Base-by-base conservation (phyloP, 345 rosid genomes). In the Hibiscus trionum region DNA sequence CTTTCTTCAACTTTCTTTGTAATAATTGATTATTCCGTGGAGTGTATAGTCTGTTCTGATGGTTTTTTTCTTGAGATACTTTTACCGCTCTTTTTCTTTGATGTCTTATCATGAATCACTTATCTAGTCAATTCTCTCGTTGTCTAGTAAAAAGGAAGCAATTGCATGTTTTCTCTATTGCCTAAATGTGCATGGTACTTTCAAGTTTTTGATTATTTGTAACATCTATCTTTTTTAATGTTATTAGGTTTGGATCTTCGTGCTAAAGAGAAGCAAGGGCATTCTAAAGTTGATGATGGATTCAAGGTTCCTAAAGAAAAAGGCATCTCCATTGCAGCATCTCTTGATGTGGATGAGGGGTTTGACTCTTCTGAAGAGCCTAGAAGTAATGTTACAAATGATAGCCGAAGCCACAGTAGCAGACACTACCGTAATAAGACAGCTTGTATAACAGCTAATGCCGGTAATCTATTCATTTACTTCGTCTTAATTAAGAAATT, bases 241-340 rank as follows among this genome's bases (percentile, higher is more conserved):
- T 26, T 58, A 58, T 44, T 47, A 71, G 74, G 94, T 82, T 59
- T 86, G 78, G 86, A 84, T 76, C 82, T 39, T 19, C 78, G 80
- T 62, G 84, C 86, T 11, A 77, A 27, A n/a, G 91, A 85, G 76
- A 87, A 85, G 77, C 81, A 82, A 44, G 86, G 72, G 73, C 77
- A 37, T 66, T 46, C 80, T 47, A 78, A 72, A 60, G 60, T 55
- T 7, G 77, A 82, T 68, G 84, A 77, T 52, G 83, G 77, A 64
- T 89, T 89, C 75, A 89, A 87, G 85, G 89, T 89, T 56, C 95
- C 95, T 1, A 86, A 49, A 68, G 88, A 81, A 70, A 49, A 76
- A 53, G 12, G 79, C 17, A 68, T 83, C 37, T 72, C 86, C n/a
- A 72, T 89, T 79, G 80, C 83, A 21, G 79, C 91, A 29, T 81